Evolutionary conservation across 164 flowering plant species (phyloP).

Genomic region (Dillenia suffruticosa): DNA sequence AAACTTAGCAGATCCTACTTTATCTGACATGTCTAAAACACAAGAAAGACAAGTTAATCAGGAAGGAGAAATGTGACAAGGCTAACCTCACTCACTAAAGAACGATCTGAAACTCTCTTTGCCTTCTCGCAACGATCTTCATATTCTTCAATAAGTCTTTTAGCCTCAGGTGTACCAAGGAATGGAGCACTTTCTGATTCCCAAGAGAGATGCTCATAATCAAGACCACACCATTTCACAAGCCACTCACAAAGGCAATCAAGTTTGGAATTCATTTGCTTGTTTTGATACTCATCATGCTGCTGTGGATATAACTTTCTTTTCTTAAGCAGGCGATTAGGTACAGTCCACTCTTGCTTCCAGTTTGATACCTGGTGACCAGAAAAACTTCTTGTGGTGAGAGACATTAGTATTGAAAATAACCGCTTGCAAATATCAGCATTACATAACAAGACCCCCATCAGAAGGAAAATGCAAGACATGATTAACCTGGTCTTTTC

Average conservation of each 20-base stretch:
- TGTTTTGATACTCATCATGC: slow-evolving; percentile 11
- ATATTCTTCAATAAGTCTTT: slow-evolving; percentile 41
- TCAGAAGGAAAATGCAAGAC: not conserved
- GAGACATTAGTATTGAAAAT: slow-evolving; percentile 1
- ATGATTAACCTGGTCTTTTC: slow-evolving; percentile 31
- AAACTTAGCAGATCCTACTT: no score
- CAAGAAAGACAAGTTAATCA: no score
- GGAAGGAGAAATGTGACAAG: not conserved
- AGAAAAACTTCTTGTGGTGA: not conserved
- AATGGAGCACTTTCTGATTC: slow-evolving; percentile 57
- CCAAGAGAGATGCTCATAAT: slow-evolving; percentile 70
- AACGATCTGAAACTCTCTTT: slow-evolving; percentile 17
- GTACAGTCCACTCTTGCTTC: slow-evolving; percentile 60
- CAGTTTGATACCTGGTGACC: slow-evolving; percentile 29
- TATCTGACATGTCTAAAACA: no score
- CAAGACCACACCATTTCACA: slow-evolving; percentile 84
- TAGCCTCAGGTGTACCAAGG: slow-evolving; percentile 39
- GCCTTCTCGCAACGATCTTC: slow-evolving; percentile 44
- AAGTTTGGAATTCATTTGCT: not conserved
- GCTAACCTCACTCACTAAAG: slow-evolving; percentile 31
- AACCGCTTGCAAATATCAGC: not conserved
- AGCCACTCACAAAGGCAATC: slow-evolving; percentile 61
- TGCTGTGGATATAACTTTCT: slow-evolving; percentile 30
- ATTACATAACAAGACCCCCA: no score
- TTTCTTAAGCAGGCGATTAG: slow-evolving; percentile 59